Base-by-base conservation (phyloP, 495 filamentous ascomycete genomes). In the Talaromyces borbonicus region DNA sequence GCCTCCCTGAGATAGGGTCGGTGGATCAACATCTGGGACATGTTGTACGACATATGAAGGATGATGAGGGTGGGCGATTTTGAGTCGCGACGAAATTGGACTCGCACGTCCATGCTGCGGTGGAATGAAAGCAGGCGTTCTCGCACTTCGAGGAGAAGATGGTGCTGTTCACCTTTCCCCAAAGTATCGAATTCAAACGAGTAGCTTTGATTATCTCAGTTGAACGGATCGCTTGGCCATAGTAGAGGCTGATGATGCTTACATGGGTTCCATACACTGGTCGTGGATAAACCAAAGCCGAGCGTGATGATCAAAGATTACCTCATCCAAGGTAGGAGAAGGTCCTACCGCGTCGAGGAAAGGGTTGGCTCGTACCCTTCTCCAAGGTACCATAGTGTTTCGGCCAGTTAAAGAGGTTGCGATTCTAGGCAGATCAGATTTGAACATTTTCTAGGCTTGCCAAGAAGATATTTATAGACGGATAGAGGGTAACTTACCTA, bases 301-400 rank as follows among this genome's bases (percentile, higher is more conserved):
- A 15, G 5, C n/a, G 31, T 33, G 31, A 33, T 33, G 31, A 15
- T 33, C 31, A 33, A 33, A 33, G 3, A 33, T 15, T 15, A 33
- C 31, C n/a, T 33, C 31, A 14, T 33, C 31, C 31, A 33, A 33
- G 0, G 12, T 33, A 15, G 31, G 31, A 33, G 31, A 33, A 33
- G 31, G n/a, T 33, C 31, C 31, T 9, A 33, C 31, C 12, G 31
- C 31, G 31, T 33, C 11, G 12, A 33, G 31, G 31, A 33, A 33
- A 15, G 31, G 8, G n/a, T 33, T 33, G 31, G 31, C 31, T 33
- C 31, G 31, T 33, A 33, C 31, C n/a, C 31, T 33, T 33, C 31
- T 33, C 31, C 31, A 33, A 33, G 31, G 31, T 33, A 33, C 31
- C 31, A 33, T 33, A 33, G 31, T 33, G 31, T 33, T 33, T 33